A percentile compares a stretch with the other conserved stretches of the same genome.
These are phyloP conservation scores for Corymbia citriodora DNA, from an alignment of 441 rosid species.

Conservation along the genomic window DNA sequence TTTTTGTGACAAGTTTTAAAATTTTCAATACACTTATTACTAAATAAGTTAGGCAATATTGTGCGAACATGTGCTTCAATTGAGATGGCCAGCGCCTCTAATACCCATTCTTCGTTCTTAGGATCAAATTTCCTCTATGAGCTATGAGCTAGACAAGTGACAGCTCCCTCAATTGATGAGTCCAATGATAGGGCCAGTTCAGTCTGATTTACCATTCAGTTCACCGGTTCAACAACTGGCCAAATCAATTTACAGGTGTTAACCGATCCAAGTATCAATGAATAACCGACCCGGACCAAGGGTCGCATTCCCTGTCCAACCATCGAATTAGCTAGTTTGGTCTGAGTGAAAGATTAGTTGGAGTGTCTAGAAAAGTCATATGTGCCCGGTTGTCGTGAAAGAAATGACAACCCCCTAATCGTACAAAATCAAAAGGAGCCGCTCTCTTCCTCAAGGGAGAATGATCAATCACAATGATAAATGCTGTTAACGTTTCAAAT, in stretches of 20 bases:
- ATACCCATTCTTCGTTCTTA: background rate
- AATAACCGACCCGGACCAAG: background rate
- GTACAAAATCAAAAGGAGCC: background rate
- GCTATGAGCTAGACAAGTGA: background rate
- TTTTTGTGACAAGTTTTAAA: rapidly evolving
- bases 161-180: background rate
- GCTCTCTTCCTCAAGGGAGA: background rate
- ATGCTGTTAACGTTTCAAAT: background rate
- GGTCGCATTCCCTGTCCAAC: background rate
- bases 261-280: background rate
- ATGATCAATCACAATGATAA: background rate
- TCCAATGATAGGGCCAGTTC: background rate
- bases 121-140: background rate
- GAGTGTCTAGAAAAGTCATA: background rate
- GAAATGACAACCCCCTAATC: background rate
- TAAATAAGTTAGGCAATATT: background rate
- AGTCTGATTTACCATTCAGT: background rate
- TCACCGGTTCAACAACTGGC: background rate
- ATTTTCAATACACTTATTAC: too few relatives aligned
- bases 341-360: background rate
- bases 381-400: background rate
- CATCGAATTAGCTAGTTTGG: background rate
- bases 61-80: background rate
- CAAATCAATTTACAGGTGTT: background rate
- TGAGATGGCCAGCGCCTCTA: background rate